These are phyloP conservation scores for Boletus subcaerulescens DNA, from an alignment of 768 basidiomycete genomes.

Conservation along the genomic window DNA sequence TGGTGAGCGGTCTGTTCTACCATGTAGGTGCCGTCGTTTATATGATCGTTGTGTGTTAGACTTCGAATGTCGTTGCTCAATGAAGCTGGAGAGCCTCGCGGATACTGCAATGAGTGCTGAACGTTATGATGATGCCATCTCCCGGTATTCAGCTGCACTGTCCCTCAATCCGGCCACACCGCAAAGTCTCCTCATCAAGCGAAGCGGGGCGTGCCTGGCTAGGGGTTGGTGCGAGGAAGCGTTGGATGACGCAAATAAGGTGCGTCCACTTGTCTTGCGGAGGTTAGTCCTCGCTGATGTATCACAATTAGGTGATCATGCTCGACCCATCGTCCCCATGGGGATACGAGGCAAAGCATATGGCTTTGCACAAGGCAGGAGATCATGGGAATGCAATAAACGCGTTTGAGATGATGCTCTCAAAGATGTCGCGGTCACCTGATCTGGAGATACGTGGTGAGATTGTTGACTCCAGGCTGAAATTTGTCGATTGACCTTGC, in stretches of 20 bases:
- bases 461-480: not conserved
- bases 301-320: not conserved
- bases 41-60: not conserved
- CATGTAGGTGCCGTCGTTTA: not conserved
- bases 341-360: not conserved
- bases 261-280: not conserved
- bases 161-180: not conserved
- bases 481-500: too few relatives aligned
- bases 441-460: not conserved
- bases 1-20: not conserved
- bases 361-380: not conserved
- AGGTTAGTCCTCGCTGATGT: not conserved
- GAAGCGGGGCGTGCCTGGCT: not conserved
- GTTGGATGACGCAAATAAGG: not conserved
- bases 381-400: not conserved
- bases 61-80: not conserved
- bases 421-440: not conserved
- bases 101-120: not conserved
- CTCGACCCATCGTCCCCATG: not conserved
- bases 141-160: not conserved
- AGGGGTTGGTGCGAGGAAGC: not conserved
- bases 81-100: not conserved
- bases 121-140: not conserved
- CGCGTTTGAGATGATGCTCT: not conserved
- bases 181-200: not conserved